Percentiles rank a stretch among this genome's conserved stretches.
phyloP scores from a whole-genome alignment of 2,329 filamentous ascomycete genomes.

The Alternaria gansuensis region DNA sequence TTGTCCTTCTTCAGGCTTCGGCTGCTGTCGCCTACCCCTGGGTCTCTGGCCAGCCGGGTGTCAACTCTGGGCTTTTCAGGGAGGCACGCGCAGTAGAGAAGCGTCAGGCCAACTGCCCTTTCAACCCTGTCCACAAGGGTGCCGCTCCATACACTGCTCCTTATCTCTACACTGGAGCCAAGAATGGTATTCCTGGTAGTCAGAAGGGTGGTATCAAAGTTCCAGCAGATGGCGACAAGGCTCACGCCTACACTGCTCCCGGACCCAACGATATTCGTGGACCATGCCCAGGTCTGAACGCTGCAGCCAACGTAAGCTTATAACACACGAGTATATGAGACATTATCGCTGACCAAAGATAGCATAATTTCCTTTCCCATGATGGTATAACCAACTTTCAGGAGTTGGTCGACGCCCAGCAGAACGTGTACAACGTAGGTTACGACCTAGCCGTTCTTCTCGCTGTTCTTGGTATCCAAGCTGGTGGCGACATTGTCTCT shows the following conservation, averaged over 20 bases:
- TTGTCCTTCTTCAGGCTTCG: slow-evolving; percentile 31
- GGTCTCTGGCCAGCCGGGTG: slow-evolving; percentile 32
- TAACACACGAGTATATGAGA: background rate
- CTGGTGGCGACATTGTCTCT: slow-evolving; percentile 56
- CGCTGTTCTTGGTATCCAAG: slow-evolving; percentile 52
- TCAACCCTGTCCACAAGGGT: slow-evolving; percentile 36
- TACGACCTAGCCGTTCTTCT: slow-evolving; percentile 55
- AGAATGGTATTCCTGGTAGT: slow-evolving; percentile 55
- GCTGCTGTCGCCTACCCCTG: slow-evolving; percentile 31
- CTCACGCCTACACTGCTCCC: slow-evolving; percentile 33
- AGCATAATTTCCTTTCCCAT: slow-evolving; percentile 52
- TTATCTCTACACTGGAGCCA: slow-evolving; percentile 56
- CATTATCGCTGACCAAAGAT: background rate
- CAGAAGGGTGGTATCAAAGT: slow-evolving; percentile 57
- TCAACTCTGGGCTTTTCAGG: slow-evolving; percentile 28
- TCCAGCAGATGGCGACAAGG: slow-evolving; percentile 54
- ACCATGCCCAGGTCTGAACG: slow-evolving; percentile 56
- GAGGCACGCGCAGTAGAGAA: slow-evolving; percentile 22
- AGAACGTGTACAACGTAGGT: slow-evolving; percentile 58
- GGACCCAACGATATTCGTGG: slow-evolving; percentile 40
- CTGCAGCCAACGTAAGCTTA: slow-evolving; percentile 50
- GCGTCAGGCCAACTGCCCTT: slow-evolving; percentile 33
- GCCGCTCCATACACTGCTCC: slow-evolving; percentile 30
- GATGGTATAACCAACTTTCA: slow-evolving; percentile 56
- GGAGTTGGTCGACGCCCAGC: slow-evolving; percentile 58